These are phyloP conservation scores for Saraca asoca DNA, from an alignment of 331 rosid species.

Conservation along the genomic window DNA sequence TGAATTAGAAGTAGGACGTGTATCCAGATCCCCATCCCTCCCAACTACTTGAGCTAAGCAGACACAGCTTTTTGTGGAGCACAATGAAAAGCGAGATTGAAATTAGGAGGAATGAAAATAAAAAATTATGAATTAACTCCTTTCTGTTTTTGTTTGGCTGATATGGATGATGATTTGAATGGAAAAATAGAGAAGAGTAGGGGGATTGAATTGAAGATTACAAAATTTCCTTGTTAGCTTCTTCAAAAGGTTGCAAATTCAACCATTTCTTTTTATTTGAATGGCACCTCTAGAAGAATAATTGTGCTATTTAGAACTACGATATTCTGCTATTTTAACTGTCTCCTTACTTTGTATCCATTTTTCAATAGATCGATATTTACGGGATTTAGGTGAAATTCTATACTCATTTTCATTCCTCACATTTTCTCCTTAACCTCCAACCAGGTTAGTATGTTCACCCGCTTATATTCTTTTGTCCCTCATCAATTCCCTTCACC, in stretches of 20 bases:
- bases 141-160: conserved; percentile 1
- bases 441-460: neutral
- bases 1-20: too few species aligned
- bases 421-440: neutral
- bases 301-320: neutral
- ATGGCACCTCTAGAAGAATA: neutral
- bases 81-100: too few species aligned
- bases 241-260: neutral
- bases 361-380: too few species aligned
- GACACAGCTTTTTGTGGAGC: too few species aligned
- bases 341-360: neutral
- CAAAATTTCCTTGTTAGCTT: neutral
- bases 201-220: neutral
- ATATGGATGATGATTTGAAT: neutral
- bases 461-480: neutral
- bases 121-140: neutral
- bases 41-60: too few species aligned
- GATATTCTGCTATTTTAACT: neutral
- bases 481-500: neutral
- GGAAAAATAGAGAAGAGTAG: neutral
- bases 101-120: too few species aligned
- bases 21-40: too few species aligned
- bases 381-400: too few species aligned
- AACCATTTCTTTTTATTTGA: neutral
- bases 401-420: too few species aligned